Base-by-base conservation (phyloP, 1,139 yeast genomes). In the Scheffersomyces segobiensis region DNA sequence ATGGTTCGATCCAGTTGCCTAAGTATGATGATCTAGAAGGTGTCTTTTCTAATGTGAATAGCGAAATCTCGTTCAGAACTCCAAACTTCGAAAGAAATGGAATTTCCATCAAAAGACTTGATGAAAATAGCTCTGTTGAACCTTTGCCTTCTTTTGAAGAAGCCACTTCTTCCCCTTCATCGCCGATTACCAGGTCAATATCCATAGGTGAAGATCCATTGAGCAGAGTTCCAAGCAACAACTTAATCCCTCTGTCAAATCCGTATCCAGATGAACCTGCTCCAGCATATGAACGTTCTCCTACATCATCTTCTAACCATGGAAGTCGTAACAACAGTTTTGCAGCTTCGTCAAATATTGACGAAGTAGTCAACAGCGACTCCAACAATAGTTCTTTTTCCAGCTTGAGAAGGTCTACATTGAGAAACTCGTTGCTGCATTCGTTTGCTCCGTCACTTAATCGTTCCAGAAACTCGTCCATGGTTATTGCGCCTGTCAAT, bases 1-100 rank as follows among this genome's bases (percentile, higher is more conserved):
- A 82, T 17, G 93, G 83, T 3, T 87, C 87, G 52, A 78, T 87
- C 53, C 91, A 88, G 54, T 79, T 92, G 56, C 97, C 97, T 0
- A 82, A 84, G 48, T 91, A 91, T 65, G 80, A 65, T 24, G 82
- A 77, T 47, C 59, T 75, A 21, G 70, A 62, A 21, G 32, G 53
- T 6, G 60, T 53, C 14, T 5, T 49, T 19, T 52, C 46, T 39
- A 20, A 18, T 21, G 26, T 26, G 7, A 8, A 48, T 19, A 55
- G 18, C 22, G 51, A 49, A 3, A 65, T 73, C 18, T 63, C 69
- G 2, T 77, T 78, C 63, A 69, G 79, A 52, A 75, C 78, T 0
- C 82, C 83, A 1, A 70, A 72, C 50, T 78, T 65, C 60, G 71
- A 70, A 26, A 64, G 66, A 52, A 73, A 73, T 56, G 82, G 85